Evolutionary conservation across 2,329 filamentous ascomycete genomes (phyloP).

Genomic region (Epicoccum sorghinum): DNA sequence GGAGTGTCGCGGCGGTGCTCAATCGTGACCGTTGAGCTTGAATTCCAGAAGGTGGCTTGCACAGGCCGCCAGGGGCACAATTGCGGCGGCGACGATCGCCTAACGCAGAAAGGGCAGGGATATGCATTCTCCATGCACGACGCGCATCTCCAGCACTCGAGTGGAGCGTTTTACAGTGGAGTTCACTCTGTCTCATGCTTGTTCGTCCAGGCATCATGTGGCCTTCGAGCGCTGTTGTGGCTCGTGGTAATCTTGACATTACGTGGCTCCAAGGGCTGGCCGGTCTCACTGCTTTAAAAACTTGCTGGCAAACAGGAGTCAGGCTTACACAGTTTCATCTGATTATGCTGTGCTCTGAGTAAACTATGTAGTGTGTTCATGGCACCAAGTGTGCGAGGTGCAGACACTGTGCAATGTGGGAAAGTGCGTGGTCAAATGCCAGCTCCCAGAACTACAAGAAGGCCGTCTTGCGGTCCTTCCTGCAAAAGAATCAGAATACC

Average conservation of each 20-base stretch:
- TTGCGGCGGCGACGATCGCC: slow-evolving; percentile 30
- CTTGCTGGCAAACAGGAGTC: too few relatives aligned
- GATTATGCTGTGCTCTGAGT: background rate
- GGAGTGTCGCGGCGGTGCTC: background rate
- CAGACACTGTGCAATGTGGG: slow-evolving; percentile 1
- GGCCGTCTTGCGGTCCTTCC: background rate
- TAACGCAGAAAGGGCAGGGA: slow-evolving; percentile 25
- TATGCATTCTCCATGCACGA: slow-evolving; percentile 18
- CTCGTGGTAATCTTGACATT: background rate
- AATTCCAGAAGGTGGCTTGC: slow-evolving; percentile 31
- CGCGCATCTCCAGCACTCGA: slow-evolving; percentile 3
- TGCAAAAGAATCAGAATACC: slow-evolving; percentile 1
- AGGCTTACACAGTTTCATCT: background rate
- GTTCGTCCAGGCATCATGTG: background rate
- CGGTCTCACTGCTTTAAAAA: too few relatives aligned
- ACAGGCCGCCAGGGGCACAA: slow-evolving; percentile 38
- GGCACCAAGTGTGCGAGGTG: background rate
- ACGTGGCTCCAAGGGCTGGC: too few relatives aligned
- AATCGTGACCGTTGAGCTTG: slow-evolving; percentile 16
- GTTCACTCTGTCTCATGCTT: background rate
- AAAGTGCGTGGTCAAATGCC: slow-evolving; percentile 18
- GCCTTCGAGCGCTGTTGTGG: background rate
- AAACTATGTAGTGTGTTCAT: background rate
- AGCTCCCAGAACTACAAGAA: slow-evolving; percentile 13
- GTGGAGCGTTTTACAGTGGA: background rate